Conservation (phyloP, 169 alveolate genomes). For the Cryptosporidium sp. region DNA sequence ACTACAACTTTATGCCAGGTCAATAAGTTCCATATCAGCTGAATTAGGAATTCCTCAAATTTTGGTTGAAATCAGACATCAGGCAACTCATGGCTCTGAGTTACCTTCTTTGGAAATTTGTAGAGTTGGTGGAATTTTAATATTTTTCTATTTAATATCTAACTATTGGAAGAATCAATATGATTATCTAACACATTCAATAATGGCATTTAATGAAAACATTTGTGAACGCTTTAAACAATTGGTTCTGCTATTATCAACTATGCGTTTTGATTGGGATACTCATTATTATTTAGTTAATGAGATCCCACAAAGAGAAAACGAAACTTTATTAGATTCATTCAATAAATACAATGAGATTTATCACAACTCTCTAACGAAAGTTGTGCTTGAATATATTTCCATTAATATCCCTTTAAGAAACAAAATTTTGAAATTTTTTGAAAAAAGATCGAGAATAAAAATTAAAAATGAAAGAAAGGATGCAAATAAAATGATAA, state of each 20-base stretch:
- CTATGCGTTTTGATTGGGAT: slow-evolving; percentile 14
- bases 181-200: slow-evolving; percentile 17
- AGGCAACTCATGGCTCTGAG: slow-evolving; percentile 69
- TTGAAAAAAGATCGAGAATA: slow-evolving; percentile 1
- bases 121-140: slow-evolving; percentile 56
- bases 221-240: neutral
- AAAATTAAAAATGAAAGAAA: neutral
- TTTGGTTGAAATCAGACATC: slow-evolving; percentile 70
- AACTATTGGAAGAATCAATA: slow-evolving; percentile 66
- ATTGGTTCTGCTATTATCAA: neutral
- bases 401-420: neutral
- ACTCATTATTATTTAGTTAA: neutral
- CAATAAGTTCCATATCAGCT: slow-evolving; percentile 63
- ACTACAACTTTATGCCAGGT: slow-evolving; percentile 43
- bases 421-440: slow-evolving; percentile 29
- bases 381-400: slow-evolving; percentile 3
- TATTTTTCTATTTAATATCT: slow-evolving; percentile 19
- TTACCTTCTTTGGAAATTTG: slow-evolving; percentile 59
- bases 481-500: slow-evolving; percentile 21
- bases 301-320: neutral
- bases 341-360: neutral
- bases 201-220: neutral
- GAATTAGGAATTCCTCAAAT: slow-evolving; percentile 54
- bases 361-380: slow-evolving; percentile 20
- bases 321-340: neutral